phyloP scores from a whole-genome alignment of 495 filamentous ascomycete genomes.

The Durotheca rogersii region DNA sequence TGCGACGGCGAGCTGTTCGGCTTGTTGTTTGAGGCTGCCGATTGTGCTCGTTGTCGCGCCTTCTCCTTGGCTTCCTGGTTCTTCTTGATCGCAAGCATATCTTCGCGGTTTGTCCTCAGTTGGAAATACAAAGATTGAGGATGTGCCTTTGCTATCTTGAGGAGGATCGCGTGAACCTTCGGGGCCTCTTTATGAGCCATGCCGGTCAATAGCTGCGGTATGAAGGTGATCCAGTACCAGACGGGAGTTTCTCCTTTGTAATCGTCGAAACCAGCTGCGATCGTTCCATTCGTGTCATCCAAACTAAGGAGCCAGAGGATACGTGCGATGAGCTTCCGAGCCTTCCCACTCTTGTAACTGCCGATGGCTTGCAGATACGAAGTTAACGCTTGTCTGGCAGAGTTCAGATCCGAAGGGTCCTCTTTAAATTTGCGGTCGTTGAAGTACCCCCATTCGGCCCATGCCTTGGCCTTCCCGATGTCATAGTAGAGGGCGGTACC shows the following conservation, averaged over 20 bases:
- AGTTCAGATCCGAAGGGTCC: conserved; percentile 71
- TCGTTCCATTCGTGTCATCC: conserved; percentile 78
- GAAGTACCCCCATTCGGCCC: conserved; percentile 99
- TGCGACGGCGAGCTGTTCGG: conserved; percentile 43
- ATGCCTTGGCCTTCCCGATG: conserved; percentile 91
- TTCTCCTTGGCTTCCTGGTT: conserved; percentile 77
- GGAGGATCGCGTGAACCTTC: conserved; percentile 77
- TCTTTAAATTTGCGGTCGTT: conserved; percentile 94
- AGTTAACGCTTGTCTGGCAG: conserved; percentile 87
- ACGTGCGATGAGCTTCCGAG: conserved; percentile 89
- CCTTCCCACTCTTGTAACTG: conserved; percentile 94
- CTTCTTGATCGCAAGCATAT: conserved; percentile 90
- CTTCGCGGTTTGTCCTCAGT: conserved; percentile 89
- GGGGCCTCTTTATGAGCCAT: conserved; percentile 85
- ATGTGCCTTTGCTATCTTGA: conserved; percentile 92
- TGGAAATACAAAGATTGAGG: conserved; percentile 95
- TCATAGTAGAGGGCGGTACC: conserved; percentile 94
- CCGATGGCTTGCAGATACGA: conserved; percentile 96
- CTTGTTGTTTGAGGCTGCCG: conserved; percentile 41
- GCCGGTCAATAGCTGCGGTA: conserved; percentile 90
- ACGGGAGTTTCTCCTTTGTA: conserved; percentile 94
- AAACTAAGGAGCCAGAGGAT: conserved; percentile 96
- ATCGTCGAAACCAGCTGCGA: conserved; percentile 80
- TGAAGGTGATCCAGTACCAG: conserved; percentile 99
- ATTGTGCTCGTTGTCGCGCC: conserved; percentile 50